Evolutionary conservation across 345 rosid genomes (phyloP).

Genomic region (Carallia pectinifolia): DNA sequence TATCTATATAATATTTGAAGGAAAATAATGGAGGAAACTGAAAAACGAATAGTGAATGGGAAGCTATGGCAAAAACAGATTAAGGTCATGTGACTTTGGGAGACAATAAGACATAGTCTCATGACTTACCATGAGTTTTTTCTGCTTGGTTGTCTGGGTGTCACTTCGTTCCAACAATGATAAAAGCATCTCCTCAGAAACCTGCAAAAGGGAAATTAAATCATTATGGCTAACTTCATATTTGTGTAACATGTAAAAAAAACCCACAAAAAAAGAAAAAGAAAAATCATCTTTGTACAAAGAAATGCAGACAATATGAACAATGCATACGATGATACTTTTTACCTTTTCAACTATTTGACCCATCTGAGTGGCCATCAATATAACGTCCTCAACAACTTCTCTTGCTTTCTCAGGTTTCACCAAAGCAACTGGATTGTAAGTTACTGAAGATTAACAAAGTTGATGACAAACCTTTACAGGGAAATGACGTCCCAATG

Average conservation of each 20-base stretch:
- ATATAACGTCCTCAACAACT: constrained; percentile 84
- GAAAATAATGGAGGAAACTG: no score
- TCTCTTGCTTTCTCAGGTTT: constrained; percentile 97
- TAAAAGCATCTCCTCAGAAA: constrained; percentile 86
- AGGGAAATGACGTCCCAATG: not conserved
- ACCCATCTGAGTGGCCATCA: constrained; percentile 89
- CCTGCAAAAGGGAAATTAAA: constrained; percentile 39
- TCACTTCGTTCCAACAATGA: constrained; percentile 85
- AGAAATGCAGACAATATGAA: not conserved
- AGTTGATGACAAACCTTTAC: not conserved
- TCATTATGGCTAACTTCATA: not conserved
- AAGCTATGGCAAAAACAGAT: no score
- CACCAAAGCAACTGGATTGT: constrained; percentile 72
- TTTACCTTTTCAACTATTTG: constrained; percentile 89
- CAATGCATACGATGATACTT: not conserved
- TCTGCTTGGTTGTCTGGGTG: constrained; percentile 84
- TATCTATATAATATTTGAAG: no score
- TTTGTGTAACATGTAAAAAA: not conserved
- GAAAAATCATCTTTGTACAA: not conserved
- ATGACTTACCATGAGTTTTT: constrained; percentile 78
- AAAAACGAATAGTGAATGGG: no score
- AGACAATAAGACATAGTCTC: not conserved
- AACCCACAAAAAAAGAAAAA: not conserved
- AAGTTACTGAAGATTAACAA: not conserved
- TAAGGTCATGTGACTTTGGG: not conserved